Percentiles rank a stretch among this genome's conserved stretches.
Evolutionary conservation across 2,329 filamentous ascomycete genomes (phyloP).

Genomic region (Venturia nashicola): DNA sequence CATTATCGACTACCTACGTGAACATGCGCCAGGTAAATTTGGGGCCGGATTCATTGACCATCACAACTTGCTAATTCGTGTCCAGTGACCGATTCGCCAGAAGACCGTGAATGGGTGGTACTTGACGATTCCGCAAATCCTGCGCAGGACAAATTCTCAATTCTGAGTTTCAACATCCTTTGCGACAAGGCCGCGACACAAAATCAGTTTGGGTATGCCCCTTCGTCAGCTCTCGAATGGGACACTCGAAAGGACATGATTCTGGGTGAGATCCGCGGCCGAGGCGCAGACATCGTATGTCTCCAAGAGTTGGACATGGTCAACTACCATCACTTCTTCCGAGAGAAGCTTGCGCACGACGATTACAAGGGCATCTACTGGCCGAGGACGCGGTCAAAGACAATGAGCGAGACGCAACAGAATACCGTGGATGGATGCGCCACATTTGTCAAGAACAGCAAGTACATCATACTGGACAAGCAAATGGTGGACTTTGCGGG

Average conservation of each 20-base stretch:
- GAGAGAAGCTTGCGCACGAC: constrained; percentile 69
- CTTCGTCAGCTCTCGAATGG: constrained; percentile 71
- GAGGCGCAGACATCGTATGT: constrained; percentile 80
- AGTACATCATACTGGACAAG: constrained; percentile 79
- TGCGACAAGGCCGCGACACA: constrained; percentile 87
- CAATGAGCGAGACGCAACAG: constrained; percentile 82
- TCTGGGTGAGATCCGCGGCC: constrained; percentile 64
- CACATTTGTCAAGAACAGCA: constrained; percentile 91
- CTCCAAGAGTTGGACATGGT: constrained; percentile 89
- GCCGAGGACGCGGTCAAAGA: constrained; percentile 79
- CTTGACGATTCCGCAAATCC: constrained; percentile 46
- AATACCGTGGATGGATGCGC: constrained; percentile 91
- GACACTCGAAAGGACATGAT: constrained; percentile 75
- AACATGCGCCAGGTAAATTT: constrained; percentile 68
- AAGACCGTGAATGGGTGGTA: constrained; percentile 65
- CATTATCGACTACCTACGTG: constrained; percentile 70
- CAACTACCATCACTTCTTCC: constrained; percentile 84
- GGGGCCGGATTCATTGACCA: neutral
- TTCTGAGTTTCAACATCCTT: constrained; percentile 90
- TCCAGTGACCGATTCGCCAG: constrained; percentile 64
- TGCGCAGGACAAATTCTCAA: constrained; percentile 56
- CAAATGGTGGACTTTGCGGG: constrained; percentile 85
- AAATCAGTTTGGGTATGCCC: constrained; percentile 80
- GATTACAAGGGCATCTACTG: constrained; percentile 93
- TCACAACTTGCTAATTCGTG: constrained; percentile 11